These are phyloP conservation scores for Auriscalpium orientale DNA, from an alignment of 768 basidiomycete species.

Conservation along the genomic window DNA sequence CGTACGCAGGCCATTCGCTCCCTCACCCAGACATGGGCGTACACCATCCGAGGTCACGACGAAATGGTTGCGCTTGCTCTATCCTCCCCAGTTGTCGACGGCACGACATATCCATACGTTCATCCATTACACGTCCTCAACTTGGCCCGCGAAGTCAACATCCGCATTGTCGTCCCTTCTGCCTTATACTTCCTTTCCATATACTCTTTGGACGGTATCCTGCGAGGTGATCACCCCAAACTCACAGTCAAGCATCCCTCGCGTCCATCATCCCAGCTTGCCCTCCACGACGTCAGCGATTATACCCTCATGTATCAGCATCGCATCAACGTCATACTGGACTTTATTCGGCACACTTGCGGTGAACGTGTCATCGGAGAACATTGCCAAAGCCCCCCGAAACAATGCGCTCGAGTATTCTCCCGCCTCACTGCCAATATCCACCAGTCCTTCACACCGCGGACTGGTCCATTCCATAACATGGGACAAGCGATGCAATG, in stretches of 20 bases:
- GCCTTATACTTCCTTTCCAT: slow-evolving; percentile 52
- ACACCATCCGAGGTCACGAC: slow-evolving; percentile 49
- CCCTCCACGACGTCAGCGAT: slow-evolving; percentile 33
- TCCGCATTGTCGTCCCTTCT: slow-evolving; percentile 40
- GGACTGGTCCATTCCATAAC: slow-evolving; percentile 48
- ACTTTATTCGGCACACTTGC: slow-evolving; percentile 41
- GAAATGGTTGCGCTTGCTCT: slow-evolving; percentile 45
- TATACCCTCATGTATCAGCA: slow-evolving; percentile 55
- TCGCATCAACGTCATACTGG: slow-evolving; percentile 38
- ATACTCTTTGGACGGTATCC: slow-evolving; percentile 42
- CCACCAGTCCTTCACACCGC: slow-evolving; percentile 38
- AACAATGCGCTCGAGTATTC: slow-evolving; percentile 35
- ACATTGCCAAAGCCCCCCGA: slow-evolving; percentile 23
- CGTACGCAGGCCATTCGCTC: slow-evolving; percentile 44
- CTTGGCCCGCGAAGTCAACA: slow-evolving; percentile 43
- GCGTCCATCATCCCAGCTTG: slow-evolving; percentile 37
- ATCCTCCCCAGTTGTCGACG: slow-evolving; percentile 30
- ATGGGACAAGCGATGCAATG: slow-evolving; percentile 39
- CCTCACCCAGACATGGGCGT: slow-evolving; percentile 43
- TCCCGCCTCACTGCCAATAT: slow-evolving; percentile 34
- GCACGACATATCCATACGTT: slow-evolving; percentile 48
- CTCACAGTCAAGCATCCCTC: slow-evolving; percentile 40
- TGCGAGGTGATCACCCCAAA: slow-evolving; percentile 46
- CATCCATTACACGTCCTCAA: slow-evolving; percentile 54
- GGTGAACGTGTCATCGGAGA: slow-evolving; percentile 22